Base-by-base conservation (phyloP, 1,284 basidiomycete genomes). In the Malassezia caprae region DNA sequence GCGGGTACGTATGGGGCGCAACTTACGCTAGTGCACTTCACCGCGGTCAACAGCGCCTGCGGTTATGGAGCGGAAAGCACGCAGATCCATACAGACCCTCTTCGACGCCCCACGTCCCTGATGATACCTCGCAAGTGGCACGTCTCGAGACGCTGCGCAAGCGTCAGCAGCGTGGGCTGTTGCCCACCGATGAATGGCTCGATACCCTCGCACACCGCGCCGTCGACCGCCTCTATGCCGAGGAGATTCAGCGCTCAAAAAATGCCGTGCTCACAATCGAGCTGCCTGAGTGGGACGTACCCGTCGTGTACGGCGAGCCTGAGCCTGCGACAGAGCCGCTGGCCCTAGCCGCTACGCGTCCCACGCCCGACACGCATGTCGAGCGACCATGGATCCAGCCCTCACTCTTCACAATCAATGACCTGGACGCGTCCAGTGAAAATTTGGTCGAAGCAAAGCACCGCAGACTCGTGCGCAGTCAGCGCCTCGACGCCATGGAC, bases 361-460 rank as follows among this genome's bases (percentile, higher is more conserved):
- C 26, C 13, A 37, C 34, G 37, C 13, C 46, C 10, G 30, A 30
- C 21, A 15, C 28, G n/a, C n/a, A 30, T 13, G 44, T 68, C 78
- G 67, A 28, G 76, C 78, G 21, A 78, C 12, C 80, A 17, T 48
- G 46, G 46, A 35, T 48, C 34, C 21, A 7, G 24, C 46, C 84
- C 49, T 76, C 80, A 7, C 48, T 73, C 70, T 96, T 93, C 86
- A 82, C 83, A n/a, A 82, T 96, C 23, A 81, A 88, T 41, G 94
- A 99, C 66, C 90, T 91, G 2, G 93, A 98, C 59, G 80, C 89
- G 65, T 81, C 79, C 5, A 83, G 84, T 54, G 89, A 96, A 65
- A 98, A 98, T 69, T 90, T 91, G 0, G 90, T 96, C 0, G 94
- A 99, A 73, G 88, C 91, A 68, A 99, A 99, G 71, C 90, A 96